Evolutionary conservation across 768 basidiomycete species (phyloP).

Genomic region (Obba rivulosa): DNA sequence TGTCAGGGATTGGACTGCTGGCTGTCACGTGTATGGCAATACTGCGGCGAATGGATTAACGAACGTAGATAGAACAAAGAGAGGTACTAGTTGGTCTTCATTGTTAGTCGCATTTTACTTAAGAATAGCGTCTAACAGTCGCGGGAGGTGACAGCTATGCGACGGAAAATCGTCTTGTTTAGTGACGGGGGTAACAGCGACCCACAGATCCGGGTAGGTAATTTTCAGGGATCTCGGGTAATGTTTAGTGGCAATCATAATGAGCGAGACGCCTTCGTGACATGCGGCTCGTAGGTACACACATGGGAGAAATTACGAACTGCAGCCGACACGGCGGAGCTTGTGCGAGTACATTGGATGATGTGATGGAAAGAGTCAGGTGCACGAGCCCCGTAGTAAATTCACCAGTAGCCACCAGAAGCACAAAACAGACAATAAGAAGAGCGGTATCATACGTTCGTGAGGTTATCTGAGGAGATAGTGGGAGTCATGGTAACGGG

Average conservation of each 20-base stretch:
- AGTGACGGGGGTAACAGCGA: no score
- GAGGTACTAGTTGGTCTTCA: conserved; percentile 7
- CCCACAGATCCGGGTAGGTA: background rate
- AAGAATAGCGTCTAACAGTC: background rate
- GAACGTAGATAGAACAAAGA: conserved; percentile 32
- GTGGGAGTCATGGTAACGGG: background rate
- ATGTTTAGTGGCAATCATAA: background rate
- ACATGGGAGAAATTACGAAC: background rate
- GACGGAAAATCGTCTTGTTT: background rate
- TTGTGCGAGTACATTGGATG: background rate
- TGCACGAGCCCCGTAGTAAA: background rate
- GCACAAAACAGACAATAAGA: background rate
- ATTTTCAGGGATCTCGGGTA: background rate
- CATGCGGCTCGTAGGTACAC: background rate
- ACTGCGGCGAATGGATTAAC: conserved; percentile 16
- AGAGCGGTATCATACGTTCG: background rate
- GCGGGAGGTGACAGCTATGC: background rate
- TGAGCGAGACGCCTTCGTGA: background rate
- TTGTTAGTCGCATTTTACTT: background rate
- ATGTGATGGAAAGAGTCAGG: background rate
- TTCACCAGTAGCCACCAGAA: background rate
- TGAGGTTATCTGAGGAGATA: background rate
- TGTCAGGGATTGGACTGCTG: conserved; percentile 37
- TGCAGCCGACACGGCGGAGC: background rate
- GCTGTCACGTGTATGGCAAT: conserved; percentile 31